Percentiles rank a stretch among this genome's conserved stretches.
phyloP scores from a whole-genome alignment of 2,329 filamentous ascomycete species.

The Rutstroemia sp. region DNA sequence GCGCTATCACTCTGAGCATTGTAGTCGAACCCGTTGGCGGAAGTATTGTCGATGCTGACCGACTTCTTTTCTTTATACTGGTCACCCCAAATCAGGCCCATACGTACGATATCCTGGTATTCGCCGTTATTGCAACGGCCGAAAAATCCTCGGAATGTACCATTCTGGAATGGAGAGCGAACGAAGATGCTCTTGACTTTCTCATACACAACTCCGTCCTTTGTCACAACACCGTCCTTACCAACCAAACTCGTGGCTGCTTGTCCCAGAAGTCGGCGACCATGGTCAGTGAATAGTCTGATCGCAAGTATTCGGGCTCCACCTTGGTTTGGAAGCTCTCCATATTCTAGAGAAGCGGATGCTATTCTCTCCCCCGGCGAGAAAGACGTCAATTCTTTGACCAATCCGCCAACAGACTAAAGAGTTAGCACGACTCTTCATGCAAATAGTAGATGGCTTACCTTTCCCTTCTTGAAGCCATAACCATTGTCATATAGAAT shows the following conservation, averaged over 20 bases:
- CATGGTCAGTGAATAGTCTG: slow-evolving; percentile 1
- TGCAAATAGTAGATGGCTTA: neutral
- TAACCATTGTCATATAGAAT: neutral
- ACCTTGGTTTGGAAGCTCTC: neutral
- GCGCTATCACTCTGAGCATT: neutral
- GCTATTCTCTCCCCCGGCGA: neutral
- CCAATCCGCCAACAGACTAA: neutral
- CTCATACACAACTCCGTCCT: neutral
- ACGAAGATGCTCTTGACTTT: neutral
- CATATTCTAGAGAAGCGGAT: neutral
- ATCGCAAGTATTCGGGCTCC: neutral
- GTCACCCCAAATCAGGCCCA: neutral
- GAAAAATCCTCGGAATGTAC: neutral
- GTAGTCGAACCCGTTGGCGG: neutral
- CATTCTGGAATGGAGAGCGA: neutral
- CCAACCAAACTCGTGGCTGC: neutral
- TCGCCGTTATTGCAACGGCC: neutral
- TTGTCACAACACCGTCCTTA: neutral
- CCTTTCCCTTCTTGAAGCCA: neutral
- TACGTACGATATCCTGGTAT: neutral
- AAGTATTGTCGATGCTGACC: neutral
- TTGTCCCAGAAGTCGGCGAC: neutral
- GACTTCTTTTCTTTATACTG: neutral
- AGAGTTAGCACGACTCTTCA: neutral
- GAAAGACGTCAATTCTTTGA: neutral